phyloP scores from a whole-genome alignment of 2,329 filamentous ascomycete genomes.

The Trichoderma koningii region DNA sequence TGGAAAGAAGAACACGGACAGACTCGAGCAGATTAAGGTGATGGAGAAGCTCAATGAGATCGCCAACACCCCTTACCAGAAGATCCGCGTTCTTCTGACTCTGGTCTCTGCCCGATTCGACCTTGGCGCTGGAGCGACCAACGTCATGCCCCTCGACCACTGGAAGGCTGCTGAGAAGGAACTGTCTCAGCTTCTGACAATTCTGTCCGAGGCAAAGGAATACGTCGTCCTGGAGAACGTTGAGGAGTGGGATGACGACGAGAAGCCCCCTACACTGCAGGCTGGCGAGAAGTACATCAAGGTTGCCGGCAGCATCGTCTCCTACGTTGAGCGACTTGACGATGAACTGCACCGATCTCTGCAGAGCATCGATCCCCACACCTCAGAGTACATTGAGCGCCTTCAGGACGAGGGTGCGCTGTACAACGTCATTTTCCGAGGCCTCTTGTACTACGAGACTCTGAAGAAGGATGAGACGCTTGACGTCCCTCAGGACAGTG shows the following conservation, averaged over 20 bases:
- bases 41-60: constrained; percentile 97
- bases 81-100: constrained; percentile 86
- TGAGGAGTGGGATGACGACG: constrained; percentile 99
- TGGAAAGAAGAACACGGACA: constrained; percentile 98
- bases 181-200: constrained; percentile 72
- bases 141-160: constrained; percentile 90
- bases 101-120: constrained; percentile 95
- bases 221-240: constrained; percentile 87
- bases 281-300: constrained; percentile 80
- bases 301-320: constrained; percentile 91
- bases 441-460: constrained; percentile 83
- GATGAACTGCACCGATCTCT: constrained; percentile 97
- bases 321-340: constrained; percentile 90
- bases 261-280: constrained; percentile 78
- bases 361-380: constrained; percentile 96
- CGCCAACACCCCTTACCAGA: constrained; percentile 86
- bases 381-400: constrained; percentile 96
- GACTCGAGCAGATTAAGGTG: constrained; percentile 88
- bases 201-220: constrained; percentile 76
- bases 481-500: constrained; percentile 76
- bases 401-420: constrained; percentile 86
- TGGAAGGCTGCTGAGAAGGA: constrained; percentile 96
- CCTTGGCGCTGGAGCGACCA: constrained; percentile 72
- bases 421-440: constrained; percentile 90
- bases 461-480: constrained; percentile 70